These are phyloP conservation scores for Funneliformis mosseae DNA, from an alignment of 192 early-diverging fungal genomes.

Conservation along the genomic window DNA sequence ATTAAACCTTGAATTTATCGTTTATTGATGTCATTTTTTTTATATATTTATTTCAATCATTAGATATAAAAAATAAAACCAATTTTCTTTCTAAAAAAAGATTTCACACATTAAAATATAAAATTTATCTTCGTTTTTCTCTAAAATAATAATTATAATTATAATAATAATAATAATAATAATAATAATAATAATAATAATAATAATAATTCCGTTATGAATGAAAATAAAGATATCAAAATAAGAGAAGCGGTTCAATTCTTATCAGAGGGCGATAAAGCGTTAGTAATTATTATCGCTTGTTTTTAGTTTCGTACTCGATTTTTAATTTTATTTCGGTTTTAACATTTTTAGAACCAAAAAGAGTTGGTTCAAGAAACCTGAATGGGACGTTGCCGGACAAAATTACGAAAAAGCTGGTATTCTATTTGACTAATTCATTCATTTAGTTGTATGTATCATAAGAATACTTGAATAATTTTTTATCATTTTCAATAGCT, in stretches of 20 bases:
- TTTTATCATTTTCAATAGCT: conserved; percentile 39
- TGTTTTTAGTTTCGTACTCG: not conserved
- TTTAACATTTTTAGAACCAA: conserved; percentile 42
- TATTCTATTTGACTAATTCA: conserved; percentile 38
- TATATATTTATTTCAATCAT: too few species aligned
- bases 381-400: conserved; percentile 78
- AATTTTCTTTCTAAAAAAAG: too few species aligned
- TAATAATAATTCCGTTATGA: too few species aligned
- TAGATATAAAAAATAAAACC: too few species aligned
- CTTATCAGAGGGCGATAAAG: conserved; percentile 60
- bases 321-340: not conserved
- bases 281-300: conserved; percentile 40
- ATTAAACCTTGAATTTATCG: too few species aligned
- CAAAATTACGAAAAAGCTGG: conserved; percentile 75
- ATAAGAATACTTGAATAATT: not conserved
- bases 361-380: conserved; percentile 65
- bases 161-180: too few species aligned
- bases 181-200: too few species aligned
- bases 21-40: too few species aligned
- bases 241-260: conserved; percentile 46
- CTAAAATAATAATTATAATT: too few species aligned
- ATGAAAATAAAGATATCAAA: conserved; percentile 1
- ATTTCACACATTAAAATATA: too few species aligned
- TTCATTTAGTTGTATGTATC: too few species aligned
- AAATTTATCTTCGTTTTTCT: too few species aligned